These are phyloP conservation scores for Tulasnella sp. DNA, from an alignment of 768 basidiomycete genomes.

Conservation along the genomic window DNA sequence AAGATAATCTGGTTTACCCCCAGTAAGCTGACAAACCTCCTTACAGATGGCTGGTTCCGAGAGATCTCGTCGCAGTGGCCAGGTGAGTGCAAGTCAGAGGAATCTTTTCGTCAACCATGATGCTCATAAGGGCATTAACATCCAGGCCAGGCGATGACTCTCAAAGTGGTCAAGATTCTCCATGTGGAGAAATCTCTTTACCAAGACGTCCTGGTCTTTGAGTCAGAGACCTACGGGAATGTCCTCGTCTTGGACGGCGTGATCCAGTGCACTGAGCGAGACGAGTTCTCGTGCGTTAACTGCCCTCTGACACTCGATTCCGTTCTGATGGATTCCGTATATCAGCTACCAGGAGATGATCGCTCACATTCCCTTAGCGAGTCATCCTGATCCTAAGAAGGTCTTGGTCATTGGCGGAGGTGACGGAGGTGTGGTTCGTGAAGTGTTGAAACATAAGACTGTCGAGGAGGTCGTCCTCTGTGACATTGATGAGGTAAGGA, in stretches of 20 bases:
- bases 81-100: constrained; percentile 20
- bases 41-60: constrained; percentile 85
- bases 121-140: neutral
- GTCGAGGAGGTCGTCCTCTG: constrained; percentile 91
- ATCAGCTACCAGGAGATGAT: constrained; percentile 98
- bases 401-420: constrained; percentile 98
- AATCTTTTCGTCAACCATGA: neutral
- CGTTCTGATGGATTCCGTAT: too few relatives aligned
- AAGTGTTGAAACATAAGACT: constrained; percentile 86
- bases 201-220: constrained; percentile 96
- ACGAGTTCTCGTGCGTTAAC: constrained; percentile 94
- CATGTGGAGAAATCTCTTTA: constrained; percentile 88
- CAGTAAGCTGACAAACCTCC: too few relatives aligned
- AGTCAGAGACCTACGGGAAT: constrained; percentile 94
- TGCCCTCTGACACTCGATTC: neutral
- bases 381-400: constrained; percentile 90
- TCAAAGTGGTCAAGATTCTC: constrained; percentile 91
- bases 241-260: constrained; percentile 91
- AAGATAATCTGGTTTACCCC: too few relatives aligned
- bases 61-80: constrained; percentile 95
- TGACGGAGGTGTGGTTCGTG: constrained; percentile 95
- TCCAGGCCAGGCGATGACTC: constrained; percentile 83
- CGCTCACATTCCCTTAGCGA: constrained; percentile 88
- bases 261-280: constrained; percentile 94
- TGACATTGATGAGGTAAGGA: constrained; percentile 88